Base-by-base conservation (phyloP, 306 rosid species). In the Casuarina equisetifolia region DNA sequence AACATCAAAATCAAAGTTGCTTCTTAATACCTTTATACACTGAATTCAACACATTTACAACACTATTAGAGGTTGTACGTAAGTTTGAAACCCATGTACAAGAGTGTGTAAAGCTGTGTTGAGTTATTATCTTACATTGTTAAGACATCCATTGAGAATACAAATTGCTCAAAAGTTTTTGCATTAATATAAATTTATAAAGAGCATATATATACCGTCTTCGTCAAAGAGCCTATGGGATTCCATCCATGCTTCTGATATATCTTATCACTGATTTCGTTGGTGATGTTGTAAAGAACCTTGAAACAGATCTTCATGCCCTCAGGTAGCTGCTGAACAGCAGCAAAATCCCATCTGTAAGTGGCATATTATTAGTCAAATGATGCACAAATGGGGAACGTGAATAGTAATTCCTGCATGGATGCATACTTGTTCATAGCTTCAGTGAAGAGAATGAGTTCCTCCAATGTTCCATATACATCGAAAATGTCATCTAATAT, bases 401-500 rank as follows among this genome's bases (percentile, higher is more conserved):
- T 6, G 10, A 68, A 17, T 17, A 40, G 17, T 58, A 20, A 58
- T 58, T 4, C 39, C 12, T 20, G 2, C 0, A 20, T 13, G 15
- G 15, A 15, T 4, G 32, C 8, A 9, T 76, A 84, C 97, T 90
- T 90, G 16, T 73, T 61, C 40, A 90, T 85, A 8, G 84, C 90
- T 20, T 84, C 58, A 6, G 91, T 84, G 62, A 92, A 90, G 55
- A 71, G 84, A 19, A 58, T 71, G 35, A 92, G 93, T 51, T 90
- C 88, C 11, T 84, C 83, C 6, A 87, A 69, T 2, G 58, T 88
- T 42, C 86, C 88, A 59, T 69, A 19, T 19, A 79, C 80, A 50
- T 92, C 87, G 52, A 86, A 90, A 35, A 90, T 53, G 53, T 90
- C 96, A 35, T 90, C 93, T 39, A 92, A 81, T 25, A 92, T 50